Percentiles rank a stretch among this genome's conserved stretches.
Conservation (phyloP, 2,329 filamentous ascomycete genomes). For the Ophiocordyceps unilateralis region DNA sequence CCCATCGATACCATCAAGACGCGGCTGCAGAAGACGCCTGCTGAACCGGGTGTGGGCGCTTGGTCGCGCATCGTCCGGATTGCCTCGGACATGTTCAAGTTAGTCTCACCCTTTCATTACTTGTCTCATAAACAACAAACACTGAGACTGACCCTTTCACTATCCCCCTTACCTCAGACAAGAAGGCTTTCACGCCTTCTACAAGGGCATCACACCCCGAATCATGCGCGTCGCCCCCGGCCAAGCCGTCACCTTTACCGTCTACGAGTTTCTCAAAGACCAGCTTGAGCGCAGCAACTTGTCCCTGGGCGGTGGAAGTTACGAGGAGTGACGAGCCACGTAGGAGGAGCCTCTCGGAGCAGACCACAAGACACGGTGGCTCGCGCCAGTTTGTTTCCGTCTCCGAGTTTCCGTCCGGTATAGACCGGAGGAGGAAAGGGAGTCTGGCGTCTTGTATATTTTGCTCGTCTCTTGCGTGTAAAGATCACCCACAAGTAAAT, state of each 20-base stretch:
- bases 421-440: neutral
- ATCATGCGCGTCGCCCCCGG: constrained; percentile 96
- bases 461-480: neutral
- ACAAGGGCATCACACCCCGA: constrained; percentile 95
- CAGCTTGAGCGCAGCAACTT: constrained; percentile 51
- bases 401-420: neutral
- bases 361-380: neutral
- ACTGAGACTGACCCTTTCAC: too few species aligned
- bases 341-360: too few species aligned
- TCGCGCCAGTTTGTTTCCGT: neutral
- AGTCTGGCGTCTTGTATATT: neutral
- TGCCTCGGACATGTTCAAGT: constrained; percentile 70
- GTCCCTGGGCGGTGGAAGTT: constrained; percentile 42
- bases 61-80: constrained; percentile 64
- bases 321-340: constrained; percentile 39
- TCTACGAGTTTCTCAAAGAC: constrained; percentile 63
- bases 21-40: constrained; percentile 76
- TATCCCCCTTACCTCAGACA: too few species aligned
- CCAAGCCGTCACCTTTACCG: constrained; percentile 63
- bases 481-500: too few species aligned
- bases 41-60: constrained; percentile 64
- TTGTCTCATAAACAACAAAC: too few species aligned
- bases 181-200: constrained; percentile 89
- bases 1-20: constrained; percentile 99
- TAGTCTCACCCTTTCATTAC: constrained; percentile 13